A percentile compares a stretch with the other conserved stretches of the same genome.
These are phyloP conservation scores for Penicillium mononematosum DNA, from an alignment of 495 filamentous ascomycete genomes.

Conservation along the genomic window DNA sequence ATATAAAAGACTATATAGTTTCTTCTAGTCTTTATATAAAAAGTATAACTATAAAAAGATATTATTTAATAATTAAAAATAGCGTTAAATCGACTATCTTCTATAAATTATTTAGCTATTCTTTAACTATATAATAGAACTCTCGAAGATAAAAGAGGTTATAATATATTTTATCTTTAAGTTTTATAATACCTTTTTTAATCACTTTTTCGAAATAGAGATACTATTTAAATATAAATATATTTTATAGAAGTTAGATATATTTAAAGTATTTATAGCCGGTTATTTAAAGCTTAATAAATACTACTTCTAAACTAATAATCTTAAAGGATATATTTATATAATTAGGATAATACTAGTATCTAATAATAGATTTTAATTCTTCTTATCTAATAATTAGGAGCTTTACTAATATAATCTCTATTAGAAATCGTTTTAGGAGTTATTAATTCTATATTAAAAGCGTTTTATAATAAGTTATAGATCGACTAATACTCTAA, in stretches of 20 bases:
- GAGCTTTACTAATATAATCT: background rate
- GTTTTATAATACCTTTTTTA: too few species aligned
- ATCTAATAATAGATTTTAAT: background rate
- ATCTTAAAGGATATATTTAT: conserved; percentile 11
- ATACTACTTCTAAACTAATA: conserved; percentile 14
- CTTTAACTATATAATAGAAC: too few species aligned
- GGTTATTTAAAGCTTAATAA: conserved; percentile 8
- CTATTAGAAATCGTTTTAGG: background rate
- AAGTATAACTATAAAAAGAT: too few species aligned
- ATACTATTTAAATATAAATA: background rate
- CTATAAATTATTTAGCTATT: too few species aligned
- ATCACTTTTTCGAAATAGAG: conserved; percentile 2
- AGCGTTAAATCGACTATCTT: too few species aligned
- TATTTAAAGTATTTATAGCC: background rate
- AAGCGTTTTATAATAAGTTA: background rate
- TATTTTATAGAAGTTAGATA: background rate
- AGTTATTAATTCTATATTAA: conserved; percentile 4
- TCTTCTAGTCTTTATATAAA: too few species aligned
- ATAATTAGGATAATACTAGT: conserved; percentile 12
- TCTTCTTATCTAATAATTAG: background rate
- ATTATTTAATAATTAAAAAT: too few species aligned
- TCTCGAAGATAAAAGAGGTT: too few species aligned
- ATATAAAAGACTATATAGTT: too few species aligned
- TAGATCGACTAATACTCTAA: background rate
- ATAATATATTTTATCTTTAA: too few species aligned